Evolutionary conservation across 495 filamentous ascomycete species (phyloP).

Genomic region (Talaromyces trachyspermus): DNA sequence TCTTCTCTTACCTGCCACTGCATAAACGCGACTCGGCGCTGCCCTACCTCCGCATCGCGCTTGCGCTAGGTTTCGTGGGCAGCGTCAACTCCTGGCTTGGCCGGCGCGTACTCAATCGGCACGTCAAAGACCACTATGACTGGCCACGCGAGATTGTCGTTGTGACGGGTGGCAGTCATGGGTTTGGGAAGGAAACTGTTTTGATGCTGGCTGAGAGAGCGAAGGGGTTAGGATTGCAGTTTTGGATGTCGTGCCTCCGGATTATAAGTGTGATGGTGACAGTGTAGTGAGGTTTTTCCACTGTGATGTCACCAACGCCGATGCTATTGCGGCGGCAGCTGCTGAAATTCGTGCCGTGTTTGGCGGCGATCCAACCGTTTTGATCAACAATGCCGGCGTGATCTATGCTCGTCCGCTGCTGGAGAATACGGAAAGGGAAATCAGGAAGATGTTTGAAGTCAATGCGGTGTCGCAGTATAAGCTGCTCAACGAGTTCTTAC

Average conservation of each 20-base stretch:
- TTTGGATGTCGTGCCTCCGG: slow-evolving; percentile 58
- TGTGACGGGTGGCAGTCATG: slow-evolving; percentile 63
- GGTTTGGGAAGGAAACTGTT: slow-evolving; percentile 59
- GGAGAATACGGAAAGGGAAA: slow-evolving; percentile 43
- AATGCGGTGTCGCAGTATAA: slow-evolving; percentile 65
- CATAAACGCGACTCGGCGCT: slow-evolving; percentile 14
- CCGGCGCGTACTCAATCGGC: slow-evolving; percentile 52
- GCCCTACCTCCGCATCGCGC: slow-evolving; percentile 37
- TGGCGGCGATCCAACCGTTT: slow-evolving; percentile 54
- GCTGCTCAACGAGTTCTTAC: slow-evolving; percentile 58
- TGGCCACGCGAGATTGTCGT: slow-evolving; percentile 65
- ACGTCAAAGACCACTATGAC: slow-evolving; percentile 51
- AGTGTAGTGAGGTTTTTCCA: slow-evolving; percentile 55
- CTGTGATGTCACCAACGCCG: slow-evolving; percentile 54
- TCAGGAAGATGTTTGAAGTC: slow-evolving; percentile 61
- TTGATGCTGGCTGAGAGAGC: slow-evolving; percentile 46
- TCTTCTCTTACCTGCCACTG: neutral
- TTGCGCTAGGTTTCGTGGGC: slow-evolving; percentile 41
- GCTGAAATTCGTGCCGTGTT: slow-evolving; percentile 43
- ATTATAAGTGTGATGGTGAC: slow-evolving; percentile 44
- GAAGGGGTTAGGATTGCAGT: slow-evolving; percentile 57
- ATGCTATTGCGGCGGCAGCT: slow-evolving; percentile 39
- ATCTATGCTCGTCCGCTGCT: slow-evolving; percentile 55
- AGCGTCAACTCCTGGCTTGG: slow-evolving; percentile 45
- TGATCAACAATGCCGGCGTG: slow-evolving; percentile 73